Conservation (phyloP, 371 early-diverging fungal genomes). For the Apophysomyces ossiformis region DNA sequence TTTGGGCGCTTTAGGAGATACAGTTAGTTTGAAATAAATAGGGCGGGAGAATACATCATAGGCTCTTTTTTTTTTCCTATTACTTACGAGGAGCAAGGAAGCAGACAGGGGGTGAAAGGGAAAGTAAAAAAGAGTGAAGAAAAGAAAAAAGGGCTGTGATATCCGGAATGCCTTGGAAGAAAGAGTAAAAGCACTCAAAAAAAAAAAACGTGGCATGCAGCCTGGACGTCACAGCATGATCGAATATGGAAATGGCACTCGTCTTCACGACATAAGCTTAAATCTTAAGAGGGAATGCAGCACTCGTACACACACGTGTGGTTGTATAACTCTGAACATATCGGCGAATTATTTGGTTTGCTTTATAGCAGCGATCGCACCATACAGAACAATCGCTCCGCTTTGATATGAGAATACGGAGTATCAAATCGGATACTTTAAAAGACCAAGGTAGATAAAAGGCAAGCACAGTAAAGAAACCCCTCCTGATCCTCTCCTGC, state of each 20-base stretch:
- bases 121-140: background rate
- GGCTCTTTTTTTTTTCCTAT: background rate
- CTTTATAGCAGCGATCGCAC: background rate
- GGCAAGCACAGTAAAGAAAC: no score
- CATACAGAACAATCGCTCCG: no score
- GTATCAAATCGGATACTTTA: no score
- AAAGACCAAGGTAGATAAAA: no score
- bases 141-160: background rate
- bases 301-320: constrained; percentile 4
- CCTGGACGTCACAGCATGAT: background rate
- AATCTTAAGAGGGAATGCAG: constrained; percentile 8
- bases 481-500: no score
- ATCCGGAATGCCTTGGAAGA: background rate
- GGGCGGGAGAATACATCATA: no score
- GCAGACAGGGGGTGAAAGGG: background rate
- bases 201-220: constrained; percentile 8
- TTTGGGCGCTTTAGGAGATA: background rate
- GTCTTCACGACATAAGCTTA: background rate
- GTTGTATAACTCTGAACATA: background rate
- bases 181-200: background rate
- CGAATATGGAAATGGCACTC: background rate
- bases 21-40: background rate
- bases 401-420: no score
- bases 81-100: background rate
- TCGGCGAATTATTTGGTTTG: constrained; percentile 1